These are phyloP conservation scores for Suillus plorans DNA, from an alignment of 768 basidiomycete genomes.

Conservation along the genomic window DNA sequence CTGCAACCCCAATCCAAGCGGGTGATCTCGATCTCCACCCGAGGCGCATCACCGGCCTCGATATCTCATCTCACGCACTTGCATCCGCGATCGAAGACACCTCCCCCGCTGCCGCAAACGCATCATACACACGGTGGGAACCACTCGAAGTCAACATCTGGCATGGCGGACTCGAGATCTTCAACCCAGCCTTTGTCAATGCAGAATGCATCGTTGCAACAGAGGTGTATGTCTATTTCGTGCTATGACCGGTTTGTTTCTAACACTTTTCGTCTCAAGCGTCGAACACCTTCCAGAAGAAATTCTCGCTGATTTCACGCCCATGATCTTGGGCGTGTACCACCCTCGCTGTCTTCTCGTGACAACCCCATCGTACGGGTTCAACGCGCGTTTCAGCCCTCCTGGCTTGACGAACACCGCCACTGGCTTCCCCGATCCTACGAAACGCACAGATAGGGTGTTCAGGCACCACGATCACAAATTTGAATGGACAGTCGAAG, in stretches of 20 bases:
- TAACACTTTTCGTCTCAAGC: slow-evolving; percentile 35
- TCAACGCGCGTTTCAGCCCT: slow-evolving; percentile 71
- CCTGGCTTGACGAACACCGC: slow-evolving; percentile 43
- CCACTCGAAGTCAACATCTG: slow-evolving; percentile 64
- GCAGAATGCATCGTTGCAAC: slow-evolving; percentile 73
- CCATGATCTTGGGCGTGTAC: slow-evolving; percentile 74
- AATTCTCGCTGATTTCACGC: slow-evolving; percentile 62
- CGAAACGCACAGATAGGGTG: slow-evolving; percentile 64
- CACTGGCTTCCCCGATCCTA: slow-evolving; percentile 70
- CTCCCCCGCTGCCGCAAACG: slow-evolving; percentile 36
- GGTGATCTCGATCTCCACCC: slow-evolving; percentile 49
- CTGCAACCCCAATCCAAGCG: slow-evolving; percentile 23
- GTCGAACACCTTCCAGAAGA: slow-evolving; percentile 75
- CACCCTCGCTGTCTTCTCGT: slow-evolving; percentile 70
- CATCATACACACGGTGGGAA: slow-evolving; percentile 62
- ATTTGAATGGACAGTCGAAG: slow-evolving; percentile 83
- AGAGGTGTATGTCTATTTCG: slow-evolving; percentile 66
- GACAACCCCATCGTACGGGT: slow-evolving; percentile 85
- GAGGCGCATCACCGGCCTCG: slow-evolving; percentile 62
- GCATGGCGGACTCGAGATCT: slow-evolving; percentile 68
- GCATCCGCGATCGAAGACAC: slow-evolving; percentile 49
- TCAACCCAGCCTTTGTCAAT: slow-evolving; percentile 65
- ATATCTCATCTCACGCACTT: slow-evolving; percentile 58
- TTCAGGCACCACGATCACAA: slow-evolving; percentile 87
- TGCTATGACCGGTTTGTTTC: not conserved